Evolutionary conservation across 805 yeast species (phyloP), one percentile per base, ranked within the genome.

Genomic region (Metschnikowia arizonensis): DNA sequence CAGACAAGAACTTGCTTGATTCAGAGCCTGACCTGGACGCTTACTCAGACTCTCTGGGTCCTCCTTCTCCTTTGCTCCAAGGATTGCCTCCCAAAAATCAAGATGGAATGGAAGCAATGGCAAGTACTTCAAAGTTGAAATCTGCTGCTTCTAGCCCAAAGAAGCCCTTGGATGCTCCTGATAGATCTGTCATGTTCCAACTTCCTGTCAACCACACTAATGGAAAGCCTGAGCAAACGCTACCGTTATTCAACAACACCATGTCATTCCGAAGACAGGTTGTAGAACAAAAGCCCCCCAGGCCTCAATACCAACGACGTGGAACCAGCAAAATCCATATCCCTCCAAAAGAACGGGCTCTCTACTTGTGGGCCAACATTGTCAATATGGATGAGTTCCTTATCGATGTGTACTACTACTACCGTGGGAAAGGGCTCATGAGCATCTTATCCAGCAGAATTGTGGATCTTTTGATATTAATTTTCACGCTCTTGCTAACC

Each of bases 321-420:
- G 43, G 47, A 24, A 11, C 42, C 6, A 50, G 41, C 30, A 41
- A 51, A 36, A 30, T 50, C 26, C 40, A 64, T 4, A 69, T 72
- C 18, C 74, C 76, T 12, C 75, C 75, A 3, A 64, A 63, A 39
- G 97, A 90, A 59, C 69, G 88, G 40, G 96, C 98, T 0, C 69
- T 86, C 14, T 93, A 97, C 88, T 76, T 88, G 49, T 93, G 99
- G 98, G 96, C 98, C 1, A 93, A 93, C 58, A 88, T 93, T 19
- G 88, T 86, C 54, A 93, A 93, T 62, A 74, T 93, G 62, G 99
- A 93, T 66, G 77, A 80, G 37, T 93, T 91, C 56, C 69, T 93
- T 15, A 81, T 80, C 43, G 95, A 91, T 54, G 78, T 90, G 9
- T 93, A 93, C 64, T 74, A 76, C 41, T 93, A 89, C 60, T 93